Percentiles rank a stretch among this genome's conserved stretches.
phyloP scores from a whole-genome alignment of 805 yeast genomes.

The Metschnikowia amazonensis region DNA sequence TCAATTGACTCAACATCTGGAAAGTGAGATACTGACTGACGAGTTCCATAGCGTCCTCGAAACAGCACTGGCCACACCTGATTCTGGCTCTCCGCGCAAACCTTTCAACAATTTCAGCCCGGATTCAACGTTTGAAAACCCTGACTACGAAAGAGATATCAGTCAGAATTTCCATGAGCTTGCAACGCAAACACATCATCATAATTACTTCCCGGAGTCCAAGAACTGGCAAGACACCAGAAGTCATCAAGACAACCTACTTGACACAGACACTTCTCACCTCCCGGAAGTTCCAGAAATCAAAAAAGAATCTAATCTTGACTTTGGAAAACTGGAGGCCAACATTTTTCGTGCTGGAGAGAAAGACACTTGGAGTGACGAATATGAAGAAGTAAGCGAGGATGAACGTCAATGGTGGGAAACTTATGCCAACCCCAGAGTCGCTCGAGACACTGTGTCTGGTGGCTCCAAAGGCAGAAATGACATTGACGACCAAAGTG shows the following conservation, averaged over 20 bases:
- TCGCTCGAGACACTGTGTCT: neutral
- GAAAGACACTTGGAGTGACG: slow-evolving; percentile 4
- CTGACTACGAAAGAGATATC: slow-evolving; percentile 8
- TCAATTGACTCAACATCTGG: neutral
- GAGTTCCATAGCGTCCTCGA: neutral
- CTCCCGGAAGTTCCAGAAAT: neutral
- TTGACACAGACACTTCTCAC: neutral
- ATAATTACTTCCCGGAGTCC: neutral
- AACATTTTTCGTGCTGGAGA: neutral
- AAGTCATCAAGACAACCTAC: neutral
- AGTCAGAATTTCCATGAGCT: slow-evolving; percentile 11
- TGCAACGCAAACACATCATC: slow-evolving; percentile 12
- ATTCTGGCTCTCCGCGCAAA: neutral
- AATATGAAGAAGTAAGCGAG: slow-evolving; percentile 1
- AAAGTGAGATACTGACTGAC: neutral
- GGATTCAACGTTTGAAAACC: slow-evolving; percentile 11
- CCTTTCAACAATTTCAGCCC: slow-evolving; percentile 12
- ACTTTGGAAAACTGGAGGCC: slow-evolving; percentile 1
- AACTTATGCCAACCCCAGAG: neutral
- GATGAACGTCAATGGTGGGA: slow-evolving; percentile 5
- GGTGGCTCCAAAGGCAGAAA: neutral
- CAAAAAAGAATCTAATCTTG: neutral
- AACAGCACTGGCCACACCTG: neutral
- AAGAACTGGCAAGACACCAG: neutral
- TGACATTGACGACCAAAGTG: neutral